Evolutionary conservation across 306 rosid species (phyloP).

Genomic region (Ziziphus jujuba): DNA sequence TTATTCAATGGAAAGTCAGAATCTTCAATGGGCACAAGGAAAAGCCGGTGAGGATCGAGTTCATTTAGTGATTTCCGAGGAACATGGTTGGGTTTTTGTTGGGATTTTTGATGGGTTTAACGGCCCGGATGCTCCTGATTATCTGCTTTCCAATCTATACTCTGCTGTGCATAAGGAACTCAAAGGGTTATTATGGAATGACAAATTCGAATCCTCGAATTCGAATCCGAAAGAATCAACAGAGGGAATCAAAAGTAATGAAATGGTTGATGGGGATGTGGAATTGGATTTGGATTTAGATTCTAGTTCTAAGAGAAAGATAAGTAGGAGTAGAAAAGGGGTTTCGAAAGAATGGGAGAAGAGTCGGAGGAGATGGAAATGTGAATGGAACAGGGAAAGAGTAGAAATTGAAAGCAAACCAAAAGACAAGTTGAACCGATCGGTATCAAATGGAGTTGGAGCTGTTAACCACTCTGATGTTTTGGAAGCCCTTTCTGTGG

Average conservation of each 20-base stretch:
- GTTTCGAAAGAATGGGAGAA: no score
- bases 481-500: conserved; percentile 58
- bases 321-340: conserved; percentile 6
- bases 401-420: conserved; percentile 21
- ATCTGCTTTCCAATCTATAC: conserved; percentile 60
- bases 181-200: conserved; percentile 46
- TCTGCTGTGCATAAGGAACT: conserved; percentile 50
- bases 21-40: conserved; percentile 86
- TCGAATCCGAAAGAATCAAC: conserved; percentile 10
- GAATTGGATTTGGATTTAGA: conserved; percentile 17
- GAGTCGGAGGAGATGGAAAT: conserved; percentile 30
- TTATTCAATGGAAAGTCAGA: conserved; percentile 32
- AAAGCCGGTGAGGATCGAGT: conserved; percentile 85
- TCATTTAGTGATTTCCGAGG: conserved; percentile 75
- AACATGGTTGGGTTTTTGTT: conserved; percentile 75
- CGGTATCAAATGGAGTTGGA: conserved; percentile 11
- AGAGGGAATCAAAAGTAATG: conserved; percentile 6
- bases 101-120: conserved; percentile 93
- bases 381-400: conserved; percentile 45
- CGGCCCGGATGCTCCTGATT: conserved; percentile 94
- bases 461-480: conserved; percentile 42
- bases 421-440: conserved; percentile 5
- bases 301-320: conserved; percentile 7
- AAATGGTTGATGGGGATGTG: conserved; percentile 5
- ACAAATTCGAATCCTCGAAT: conserved; percentile 21